Base-by-base conservation (phyloP, 2,329 filamentous ascomycete genomes). In the Aspergillus versicolor region DNA sequence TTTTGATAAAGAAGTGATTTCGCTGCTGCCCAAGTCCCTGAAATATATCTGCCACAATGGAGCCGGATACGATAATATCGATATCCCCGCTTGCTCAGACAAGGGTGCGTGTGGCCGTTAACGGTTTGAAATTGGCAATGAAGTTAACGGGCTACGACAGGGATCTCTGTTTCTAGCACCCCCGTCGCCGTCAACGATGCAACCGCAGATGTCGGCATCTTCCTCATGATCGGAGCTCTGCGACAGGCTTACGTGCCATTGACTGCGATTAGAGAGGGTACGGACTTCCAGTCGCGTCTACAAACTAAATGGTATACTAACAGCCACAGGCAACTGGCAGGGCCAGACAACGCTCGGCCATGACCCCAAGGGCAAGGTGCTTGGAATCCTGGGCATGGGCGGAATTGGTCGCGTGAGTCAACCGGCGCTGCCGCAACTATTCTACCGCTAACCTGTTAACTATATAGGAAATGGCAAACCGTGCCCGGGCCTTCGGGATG, bases 61-160 rank as follows among this genome's bases (percentile, higher is more conserved):
- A 15, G 83, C 83, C 2, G 83, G 83, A 4, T 86, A 86, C 69
- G 83, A 86, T 66, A 84, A 84, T 63, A 80, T 86, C 47, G 82
- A 86, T 57, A 74, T 85, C 13, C 68, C 75, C 1, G 80, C 78
- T 21, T 85, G 82, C 67, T 81, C 80, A 24, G 68, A 76, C 60
- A 75, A 64, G 63, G 69, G 73, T 74, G 58, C n/a, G 63, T 48
- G 13, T 55, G 1, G 11, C 8, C 37, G 15, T 4, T 22, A n/a
- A 24, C 9, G 9, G 27, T 9, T 30, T 1, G 3, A 30, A 30
- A 11, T 30, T 30, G 27, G 11, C 27, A 30, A n/a, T 7, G 32
- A 49, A 54, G 24, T 42, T 54, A 52, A 50, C 43, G 8, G 27
- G 19, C 11, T 24, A 43, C 19, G 5, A 11, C 55, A 74, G 68